Evolutionary conservation across 1,139 yeast genomes (phyloP).

Genomic region (Geotrichum carabidarum): DNA sequence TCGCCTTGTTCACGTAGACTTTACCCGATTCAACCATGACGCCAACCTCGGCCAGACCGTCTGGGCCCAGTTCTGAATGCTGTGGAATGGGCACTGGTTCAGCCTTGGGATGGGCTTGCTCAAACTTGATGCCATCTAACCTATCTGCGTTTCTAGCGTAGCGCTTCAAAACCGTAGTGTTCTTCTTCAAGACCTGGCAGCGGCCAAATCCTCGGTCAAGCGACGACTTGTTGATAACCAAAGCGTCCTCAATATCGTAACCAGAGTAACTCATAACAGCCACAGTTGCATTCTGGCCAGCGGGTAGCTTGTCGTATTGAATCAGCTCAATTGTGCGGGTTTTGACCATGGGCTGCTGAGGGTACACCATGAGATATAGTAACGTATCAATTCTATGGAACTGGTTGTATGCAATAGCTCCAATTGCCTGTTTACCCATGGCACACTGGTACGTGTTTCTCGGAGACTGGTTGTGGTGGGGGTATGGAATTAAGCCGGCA

Average conservation of each 20-base stretch:
- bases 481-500: conserved; percentile 98
- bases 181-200: conserved; percentile 93
- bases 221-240: conserved; percentile 86
- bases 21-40: conserved; percentile 86
- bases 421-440: conserved; percentile 99
- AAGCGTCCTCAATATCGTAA: conserved; percentile 98
- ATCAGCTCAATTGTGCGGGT: conserved; percentile 94
- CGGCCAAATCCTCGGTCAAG: conserved; percentile 97
- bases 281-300: conserved; percentile 98
- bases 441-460: conserved; percentile 99
- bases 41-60: conserved; percentile 97
- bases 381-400: conserved; percentile 92
- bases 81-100: conserved; percentile 64
- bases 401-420: conserved; percentile 96
- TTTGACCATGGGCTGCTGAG: conserved; percentile 98
- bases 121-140: conserved; percentile 84
- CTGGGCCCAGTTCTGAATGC: conserved; percentile 83
- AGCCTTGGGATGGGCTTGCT: conserved; percentile 42
- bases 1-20: conserved; percentile 86
- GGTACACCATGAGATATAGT: conserved; percentile 91
- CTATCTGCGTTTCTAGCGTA: conserved; percentile 92
- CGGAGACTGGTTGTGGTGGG: conserved; percentile 98
- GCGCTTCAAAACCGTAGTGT: conserved; percentile 80
- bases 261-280: conserved; percentile 99
- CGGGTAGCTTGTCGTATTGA: conserved; percentile 93